Percentiles rank a stretch among this genome's conserved stretches.
phyloP scores from a whole-genome alignment of 2,329 filamentous ascomycete species.

The Clonostachys rhizophaga region DNA sequence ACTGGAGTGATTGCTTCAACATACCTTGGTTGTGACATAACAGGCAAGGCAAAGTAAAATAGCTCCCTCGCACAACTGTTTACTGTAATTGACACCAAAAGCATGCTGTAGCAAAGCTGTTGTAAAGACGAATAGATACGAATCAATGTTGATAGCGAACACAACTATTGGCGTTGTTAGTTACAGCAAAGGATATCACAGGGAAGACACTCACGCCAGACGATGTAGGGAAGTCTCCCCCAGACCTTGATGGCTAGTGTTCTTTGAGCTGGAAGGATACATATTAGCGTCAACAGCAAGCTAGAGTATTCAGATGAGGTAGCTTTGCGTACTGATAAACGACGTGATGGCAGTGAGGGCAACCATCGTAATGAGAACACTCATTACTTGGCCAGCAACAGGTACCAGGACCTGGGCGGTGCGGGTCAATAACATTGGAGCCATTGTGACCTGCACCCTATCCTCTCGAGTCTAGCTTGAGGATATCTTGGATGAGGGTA shows the following conservation, averaged over 20 bases:
- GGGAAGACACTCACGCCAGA: conserved; percentile 30
- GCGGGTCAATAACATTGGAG: too few species aligned
- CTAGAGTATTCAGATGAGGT: not conserved
- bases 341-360: conserved; percentile 24
- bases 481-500: too few species aligned
- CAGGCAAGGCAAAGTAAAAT: conserved; percentile 57
- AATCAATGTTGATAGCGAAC: conserved; percentile 55
- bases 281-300: not conserved
- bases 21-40: conserved; percentile 59
- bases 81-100: conserved; percentile 47
- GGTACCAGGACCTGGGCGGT: conserved; percentile 15
- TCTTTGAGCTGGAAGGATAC: conserved; percentile 23
- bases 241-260: conserved; percentile 28
- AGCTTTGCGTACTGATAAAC: conserved; percentile 24
- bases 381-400: conserved; percentile 24
- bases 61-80: conserved; percentile 47
- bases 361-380: conserved; percentile 24
- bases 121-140: conserved; percentile 53
- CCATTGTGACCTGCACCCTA: too few species aligned
- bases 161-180: conserved; percentile 38
- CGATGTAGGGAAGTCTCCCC: conserved; percentile 31
- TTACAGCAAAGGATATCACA: not conserved
- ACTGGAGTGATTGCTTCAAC: not conserved
- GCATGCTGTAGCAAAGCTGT: conserved; percentile 53
- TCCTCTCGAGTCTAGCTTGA: too few species aligned